A percentile compares a stretch with the other conserved stretches of the same genome.
These are phyloP conservation scores for Sporothrix pseudoabietina DNA, from an alignment of 2,329 filamentous ascomycete genomes.

Conservation along the genomic window DNA sequence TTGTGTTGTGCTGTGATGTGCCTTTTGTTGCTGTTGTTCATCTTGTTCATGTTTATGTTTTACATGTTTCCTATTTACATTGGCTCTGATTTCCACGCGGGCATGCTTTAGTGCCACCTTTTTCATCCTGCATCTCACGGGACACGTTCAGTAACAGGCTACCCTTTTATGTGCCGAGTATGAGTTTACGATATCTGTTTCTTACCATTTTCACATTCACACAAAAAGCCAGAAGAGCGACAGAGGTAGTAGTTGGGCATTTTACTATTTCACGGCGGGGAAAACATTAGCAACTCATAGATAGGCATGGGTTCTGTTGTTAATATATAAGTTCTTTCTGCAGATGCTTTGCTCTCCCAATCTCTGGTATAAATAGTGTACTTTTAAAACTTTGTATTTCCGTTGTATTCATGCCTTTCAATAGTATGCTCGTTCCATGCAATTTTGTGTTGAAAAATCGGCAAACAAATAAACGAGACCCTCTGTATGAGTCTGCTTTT, in stretches of 20 bases:
- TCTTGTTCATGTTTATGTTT: neutral
- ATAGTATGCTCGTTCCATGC: slow-evolving; percentile 2
- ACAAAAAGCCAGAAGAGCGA: neutral
- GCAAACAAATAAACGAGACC: neutral
- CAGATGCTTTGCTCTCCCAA: neutral
- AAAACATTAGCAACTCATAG: neutral
- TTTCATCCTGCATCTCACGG: neutral
- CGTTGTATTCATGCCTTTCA: neutral
- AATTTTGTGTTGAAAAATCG: slow-evolving; percentile 1
- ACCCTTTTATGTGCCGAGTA: neutral
- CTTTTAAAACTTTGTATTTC: neutral
- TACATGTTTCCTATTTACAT: neutral
- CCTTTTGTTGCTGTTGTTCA: neutral
- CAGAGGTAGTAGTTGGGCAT: neutral
- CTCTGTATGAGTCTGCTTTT: neutral
- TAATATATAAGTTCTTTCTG: neutral
- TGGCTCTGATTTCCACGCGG: neutral
- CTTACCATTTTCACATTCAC: neutral
- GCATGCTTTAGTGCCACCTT: neutral
- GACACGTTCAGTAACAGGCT: neutral
- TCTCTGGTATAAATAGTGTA: neutral
- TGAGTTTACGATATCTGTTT: slow-evolving; percentile 2
- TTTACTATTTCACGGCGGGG: neutral
- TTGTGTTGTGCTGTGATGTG: neutral
- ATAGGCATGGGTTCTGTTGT: neutral